A percentile compares a stretch with the other conserved stretches of the same genome.
These are phyloP conservation scores for Talaromyces albobiverticillius DNA, from an alignment of 2,329 filamentous ascomycete genomes.

Conservation along the genomic window DNA sequence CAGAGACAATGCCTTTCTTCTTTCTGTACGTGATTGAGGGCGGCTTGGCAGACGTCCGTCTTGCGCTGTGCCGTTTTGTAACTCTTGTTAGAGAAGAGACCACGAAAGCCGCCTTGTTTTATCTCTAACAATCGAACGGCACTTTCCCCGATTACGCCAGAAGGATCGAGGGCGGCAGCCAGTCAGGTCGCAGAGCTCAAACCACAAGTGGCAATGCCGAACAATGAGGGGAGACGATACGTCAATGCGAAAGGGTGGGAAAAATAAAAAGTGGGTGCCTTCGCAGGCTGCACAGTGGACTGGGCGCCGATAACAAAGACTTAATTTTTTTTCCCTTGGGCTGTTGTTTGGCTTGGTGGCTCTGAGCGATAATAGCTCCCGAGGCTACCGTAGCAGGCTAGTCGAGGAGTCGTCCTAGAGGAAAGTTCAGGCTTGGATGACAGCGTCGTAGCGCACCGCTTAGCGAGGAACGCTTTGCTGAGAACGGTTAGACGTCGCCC, in stretches of 20 bases:
- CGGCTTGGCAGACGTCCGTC: background rate
- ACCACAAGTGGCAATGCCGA: conserved; percentile 10
- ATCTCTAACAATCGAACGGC: background rate
- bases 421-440: too few species aligned
- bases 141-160: conserved; percentile 4
- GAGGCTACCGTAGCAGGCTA: conserved; percentile 4
- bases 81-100: too few species aligned
- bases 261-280: conserved; percentile 6
- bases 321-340: background rate
- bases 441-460: conserved; percentile 16
- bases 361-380: background rate
- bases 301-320: conserved; percentile 3
- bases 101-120: too few species aligned
- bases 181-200: conserved; percentile 1
- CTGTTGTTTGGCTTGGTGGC: background rate
- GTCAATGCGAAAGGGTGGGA: conserved; percentile 2
- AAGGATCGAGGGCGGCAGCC: conserved; percentile 4
- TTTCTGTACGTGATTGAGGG: background rate
- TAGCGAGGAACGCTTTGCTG: conserved; percentile 16
- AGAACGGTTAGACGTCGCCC: conserved; percentile 25
- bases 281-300: background rate
- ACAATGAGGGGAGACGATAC: conserved; percentile 1
- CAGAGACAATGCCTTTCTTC: conserved; percentile 10
- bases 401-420: too few species aligned
- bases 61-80: too few species aligned